A percentile compares a stretch with the other conserved stretches of the same genome.
These are phyloP conservation scores for Tremella mesenterica DNA, from an alignment of 768 basidiomycete species.

Conservation along the genomic window DNA sequence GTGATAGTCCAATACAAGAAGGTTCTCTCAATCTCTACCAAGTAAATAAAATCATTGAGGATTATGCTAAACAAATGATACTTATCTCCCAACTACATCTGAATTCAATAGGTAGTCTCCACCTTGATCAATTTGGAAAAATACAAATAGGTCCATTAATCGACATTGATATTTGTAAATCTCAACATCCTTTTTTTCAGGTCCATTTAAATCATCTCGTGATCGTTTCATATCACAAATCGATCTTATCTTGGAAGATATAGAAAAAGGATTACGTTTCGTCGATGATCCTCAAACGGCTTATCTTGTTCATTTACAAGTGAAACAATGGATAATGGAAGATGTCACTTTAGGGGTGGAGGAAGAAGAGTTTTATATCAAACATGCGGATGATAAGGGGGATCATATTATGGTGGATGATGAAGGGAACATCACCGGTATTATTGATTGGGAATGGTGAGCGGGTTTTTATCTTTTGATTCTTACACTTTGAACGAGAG, in stretches of 20 bases:
- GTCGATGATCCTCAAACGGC: neutral
- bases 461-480: neutral
- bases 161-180: too few relatives aligned
- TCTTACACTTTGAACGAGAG: too few relatives aligned
- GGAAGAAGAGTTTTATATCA: slow-evolving; percentile 15
- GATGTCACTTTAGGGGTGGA: slow-evolving; percentile 2
- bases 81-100: too few relatives aligned
- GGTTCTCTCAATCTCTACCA: too few relatives aligned
- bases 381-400: slow-evolving; percentile 29
- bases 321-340: neutral
- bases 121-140: neutral
- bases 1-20: too few relatives aligned
- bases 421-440: slow-evolving; percentile 22
- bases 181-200: neutral
- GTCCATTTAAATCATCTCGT: neutral
- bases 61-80: too few relatives aligned
- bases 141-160: slow-evolving; percentile 1
- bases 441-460: slow-evolving; percentile 44
- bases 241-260: neutral
- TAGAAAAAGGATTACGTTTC: neutral
- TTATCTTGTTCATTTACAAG: neutral
- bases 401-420: slow-evolving; percentile 37
- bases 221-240: slow-evolving; percentile 4
- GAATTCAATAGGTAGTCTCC: slow-evolving; percentile 4
- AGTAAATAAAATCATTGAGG: too few relatives aligned